Evolutionary conservation across 1,284 basidiomycete species (phyloP).

Genomic region (Austroboletus sp.): DNA sequence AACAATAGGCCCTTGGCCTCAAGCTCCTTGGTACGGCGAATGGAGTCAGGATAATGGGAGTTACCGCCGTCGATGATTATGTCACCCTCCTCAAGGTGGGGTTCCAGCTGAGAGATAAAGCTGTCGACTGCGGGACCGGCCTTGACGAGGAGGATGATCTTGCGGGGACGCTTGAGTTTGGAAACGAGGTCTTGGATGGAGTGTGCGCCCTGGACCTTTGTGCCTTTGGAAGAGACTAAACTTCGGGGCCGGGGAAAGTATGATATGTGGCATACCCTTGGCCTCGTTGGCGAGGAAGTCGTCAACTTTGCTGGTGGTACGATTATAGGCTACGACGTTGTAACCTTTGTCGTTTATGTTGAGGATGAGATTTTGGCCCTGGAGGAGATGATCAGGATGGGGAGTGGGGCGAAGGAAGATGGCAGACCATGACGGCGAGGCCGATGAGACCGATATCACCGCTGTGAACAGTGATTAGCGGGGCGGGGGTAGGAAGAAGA

Average conservation of each 20-base stretch:
- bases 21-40: conserved; percentile 89
- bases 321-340: conserved; percentile 94
- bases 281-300: conserved; percentile 94
- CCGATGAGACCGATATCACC: conserved; percentile 92
- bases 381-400: conserved; percentile 15
- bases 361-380: conserved; percentile 94
- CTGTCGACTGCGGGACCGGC: conserved; percentile 73
- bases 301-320: conserved; percentile 95
- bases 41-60: conserved; percentile 98
- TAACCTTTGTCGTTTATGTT: conserved; percentile 99
- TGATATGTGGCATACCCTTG: conserved; percentile 64
- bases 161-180: conserved; percentile 79
- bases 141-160: conserved; percentile 96
- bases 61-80: conserved; percentile 99
- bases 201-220: conserved; percentile 91
- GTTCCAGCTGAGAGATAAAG: conserved; percentile 68
- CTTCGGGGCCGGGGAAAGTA: conserved; percentile 3
- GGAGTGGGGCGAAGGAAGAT: not conserved
- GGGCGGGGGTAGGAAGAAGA: not conserved
- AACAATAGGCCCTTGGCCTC: conserved; percentile 93
- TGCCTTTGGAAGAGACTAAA: conserved; percentile 51
- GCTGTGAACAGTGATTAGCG: conserved; percentile 37
- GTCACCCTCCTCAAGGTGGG: conserved; percentile 70
- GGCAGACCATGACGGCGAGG: conserved; percentile 88
- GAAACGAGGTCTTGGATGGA: conserved; percentile 81